Base-by-base conservation (phyloP, 192 early-diverging fungal genomes). In the Coemansia sp. region DNA sequence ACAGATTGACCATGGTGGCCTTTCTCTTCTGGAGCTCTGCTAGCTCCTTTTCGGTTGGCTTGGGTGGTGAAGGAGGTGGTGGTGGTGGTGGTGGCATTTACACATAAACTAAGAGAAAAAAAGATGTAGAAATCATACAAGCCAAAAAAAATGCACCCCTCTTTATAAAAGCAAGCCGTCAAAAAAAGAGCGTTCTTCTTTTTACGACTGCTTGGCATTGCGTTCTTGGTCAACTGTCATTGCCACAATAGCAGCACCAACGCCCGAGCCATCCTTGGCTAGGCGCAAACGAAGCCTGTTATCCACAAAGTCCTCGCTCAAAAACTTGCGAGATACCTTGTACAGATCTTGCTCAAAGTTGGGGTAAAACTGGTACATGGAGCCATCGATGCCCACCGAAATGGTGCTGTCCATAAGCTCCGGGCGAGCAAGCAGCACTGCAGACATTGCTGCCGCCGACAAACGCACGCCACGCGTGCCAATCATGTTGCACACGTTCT, bases 381-480 rank as follows among this genome's bases (percentile, higher is more conserved):
- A 85, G 1, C 87, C 87, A 53, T 87, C 84, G 17, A 85, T 82
- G 38, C 85, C 87, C 54, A 76, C 28, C 41, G 44, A 64, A 20
- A 71, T 16, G 6, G 67, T 60, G 23, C 49, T 56, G 32, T 26
- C 37, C 20, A 72, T 56, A 34, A 69, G 21, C 12, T 64, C 72
- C 0, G 68, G 40, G 30, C 84, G 78, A 66, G 77, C 68, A 61
- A 79, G 77, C 61, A 85, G 81, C 50, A 85, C 88, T 11, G 85
- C 82, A n/a, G 83, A 74, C 23, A 90, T 59, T 46, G 83, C 83
- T 20, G 84, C 84, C 11, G 88, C 85, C 56, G 84, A 80, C 31
- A 96, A 82, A 41, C 89, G 84, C 21, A 92, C 92, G 16, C 90
- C 82, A 43, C 94, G 90, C 47, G 82, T 85, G 32, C 89, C 88